Base-by-base conservation (phyloP, 2,329 filamentous ascomycete species). In the Exophiala sp. region DNA sequence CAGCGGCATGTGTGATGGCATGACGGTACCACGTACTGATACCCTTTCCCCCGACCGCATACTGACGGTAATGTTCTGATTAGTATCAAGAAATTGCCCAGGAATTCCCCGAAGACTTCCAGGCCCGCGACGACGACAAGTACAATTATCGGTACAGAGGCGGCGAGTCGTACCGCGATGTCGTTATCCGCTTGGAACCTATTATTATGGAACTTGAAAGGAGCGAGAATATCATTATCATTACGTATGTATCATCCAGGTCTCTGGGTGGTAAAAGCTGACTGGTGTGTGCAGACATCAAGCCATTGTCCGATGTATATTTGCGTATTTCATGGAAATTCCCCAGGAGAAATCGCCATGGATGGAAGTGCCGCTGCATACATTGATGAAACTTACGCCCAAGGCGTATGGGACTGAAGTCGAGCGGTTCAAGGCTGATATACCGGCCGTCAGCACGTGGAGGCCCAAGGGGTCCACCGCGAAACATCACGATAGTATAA, bases 201-300 rank as follows among this genome's bases (percentile, higher is more conserved):
- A 99, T 99, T 73, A 99, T 99, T 74, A 99, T 99, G 94, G 94
- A 99, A 71, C 79, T 99, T 48, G 94, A 99, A 72, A 84, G 94
- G 59, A 90, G 87, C 63, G 94, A 97, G 72, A 95, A 99, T 68
- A 95, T 99, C 62, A 84, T 99, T 57, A 97, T 99, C 64, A 91
- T 99, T 58, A 97, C 94, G 3, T 60, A 58, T 14, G 58, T 56
- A 20, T 43, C 18, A 12, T 21, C 24, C 41, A 9, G n/a, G 1
- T 21, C 40, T 24, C 12, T 14, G 9, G 16, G 4, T 35, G n/a
- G 29, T 39, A 11, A 39, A 39, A 32, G 32, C 47, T 48, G 14
- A 51, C 47, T 18, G 3, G n/a, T 1, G 6, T 24, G 29, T 24
- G 29, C 33, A 59, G 58, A 33, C 94, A 99, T 70, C 94, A 99